These are phyloP conservation scores for Didymella sp. DNA, from an alignment of 2,329 filamentous ascomycete species.

Conservation along the genomic window DNA sequence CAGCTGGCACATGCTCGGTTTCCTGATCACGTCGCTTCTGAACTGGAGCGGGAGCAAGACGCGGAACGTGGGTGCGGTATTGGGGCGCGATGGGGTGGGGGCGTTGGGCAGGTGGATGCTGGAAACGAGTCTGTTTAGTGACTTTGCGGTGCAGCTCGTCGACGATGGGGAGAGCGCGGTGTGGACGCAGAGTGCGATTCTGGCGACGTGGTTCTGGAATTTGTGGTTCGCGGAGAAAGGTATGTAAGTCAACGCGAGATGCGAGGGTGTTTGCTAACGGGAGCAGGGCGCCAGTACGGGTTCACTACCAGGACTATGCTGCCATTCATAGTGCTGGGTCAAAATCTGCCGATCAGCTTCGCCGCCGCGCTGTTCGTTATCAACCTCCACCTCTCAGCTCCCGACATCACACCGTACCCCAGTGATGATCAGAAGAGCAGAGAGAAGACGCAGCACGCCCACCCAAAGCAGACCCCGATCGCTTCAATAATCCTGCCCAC, in stretches of 20 bases:
- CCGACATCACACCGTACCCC: constrained; percentile 23
- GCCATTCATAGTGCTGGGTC: constrained; percentile 37
- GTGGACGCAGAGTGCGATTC: constrained; percentile 36
- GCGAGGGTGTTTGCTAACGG: not conserved
- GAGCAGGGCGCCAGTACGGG: constrained; percentile 22
- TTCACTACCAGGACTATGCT: constrained; percentile 22
- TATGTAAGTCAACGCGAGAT: too few relatives aligned
- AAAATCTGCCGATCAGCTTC: constrained; percentile 41
- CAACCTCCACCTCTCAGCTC: constrained; percentile 33
- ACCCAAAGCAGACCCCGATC: constrained; percentile 17
- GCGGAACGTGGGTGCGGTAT: not conserved
- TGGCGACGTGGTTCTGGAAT: constrained; percentile 43
- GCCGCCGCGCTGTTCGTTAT: constrained; percentile 38
- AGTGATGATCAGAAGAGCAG: not conserved
- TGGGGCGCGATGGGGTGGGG: not conserved
- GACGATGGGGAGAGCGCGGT: constrained; percentile 30
- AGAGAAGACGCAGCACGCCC: not conserved
- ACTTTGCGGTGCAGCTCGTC: constrained; percentile 41
- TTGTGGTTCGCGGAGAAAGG: constrained; percentile 40
- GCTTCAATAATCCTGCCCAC: constrained; percentile 35
- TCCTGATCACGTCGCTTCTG: constrained; percentile 36
- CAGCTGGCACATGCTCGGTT: constrained; percentile 43
- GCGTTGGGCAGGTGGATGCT: constrained; percentile 40
- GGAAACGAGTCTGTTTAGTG: constrained; percentile 34
- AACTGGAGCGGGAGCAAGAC: constrained; percentile 25